A percentile compares a stretch with the other conserved stretches of the same genome.
These are phyloP conservation scores for Russula sp. DNA, from an alignment of 768 basidiomycete genomes.

Conservation along the genomic window DNA sequence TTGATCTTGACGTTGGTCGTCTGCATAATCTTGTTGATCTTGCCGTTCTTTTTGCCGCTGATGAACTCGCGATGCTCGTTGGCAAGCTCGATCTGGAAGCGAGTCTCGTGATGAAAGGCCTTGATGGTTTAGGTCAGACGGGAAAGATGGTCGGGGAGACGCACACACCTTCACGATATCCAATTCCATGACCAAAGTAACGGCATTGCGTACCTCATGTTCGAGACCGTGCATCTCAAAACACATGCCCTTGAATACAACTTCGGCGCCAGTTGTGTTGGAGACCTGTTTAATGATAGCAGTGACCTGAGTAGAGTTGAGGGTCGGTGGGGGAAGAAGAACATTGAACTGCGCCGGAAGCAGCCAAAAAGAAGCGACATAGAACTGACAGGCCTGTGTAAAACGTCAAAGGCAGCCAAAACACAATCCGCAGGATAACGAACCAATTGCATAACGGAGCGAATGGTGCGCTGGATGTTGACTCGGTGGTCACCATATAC, in stretches of 20 bases:
- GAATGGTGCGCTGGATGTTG: conserved; percentile 89
- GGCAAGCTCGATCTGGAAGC: conserved; percentile 95
- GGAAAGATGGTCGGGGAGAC: not conserved
- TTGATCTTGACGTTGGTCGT: conserved; percentile 96
- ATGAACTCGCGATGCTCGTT: conserved; percentile 99
- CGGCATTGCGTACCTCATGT: conserved; percentile 80
- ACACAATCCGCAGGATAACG: conserved; percentile 31
- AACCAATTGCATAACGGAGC: conserved; percentile 92
- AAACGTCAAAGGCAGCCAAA: conserved; percentile 25
- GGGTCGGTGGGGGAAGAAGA: conserved; percentile 71
- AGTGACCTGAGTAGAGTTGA: conserved; percentile 79
- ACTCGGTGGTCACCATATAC: conserved; percentile 92
- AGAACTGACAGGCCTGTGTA: conserved; percentile 86
- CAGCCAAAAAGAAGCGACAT: conserved; percentile 96
- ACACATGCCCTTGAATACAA: conserved; percentile 95
- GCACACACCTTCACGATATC: conserved; percentile 79
- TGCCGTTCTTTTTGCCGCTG: conserved; percentile 98
- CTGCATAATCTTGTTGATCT: conserved; percentile 99
- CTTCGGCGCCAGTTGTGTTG: conserved; percentile 81
- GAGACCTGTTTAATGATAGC: conserved; percentile 84
- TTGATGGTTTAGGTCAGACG: conserved; percentile 29
- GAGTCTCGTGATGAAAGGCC: conserved; percentile 95
- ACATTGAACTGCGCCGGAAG: conserved; percentile 92
- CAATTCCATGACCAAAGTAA: conserved; percentile 81
- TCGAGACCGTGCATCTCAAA: conserved; percentile 97